Percentiles rank a stretch among this genome's conserved stretches.
phyloP scores from a whole-genome alignment of 2,329 filamentous ascomycete species.

The Colletotrichum sublineola region DNA sequence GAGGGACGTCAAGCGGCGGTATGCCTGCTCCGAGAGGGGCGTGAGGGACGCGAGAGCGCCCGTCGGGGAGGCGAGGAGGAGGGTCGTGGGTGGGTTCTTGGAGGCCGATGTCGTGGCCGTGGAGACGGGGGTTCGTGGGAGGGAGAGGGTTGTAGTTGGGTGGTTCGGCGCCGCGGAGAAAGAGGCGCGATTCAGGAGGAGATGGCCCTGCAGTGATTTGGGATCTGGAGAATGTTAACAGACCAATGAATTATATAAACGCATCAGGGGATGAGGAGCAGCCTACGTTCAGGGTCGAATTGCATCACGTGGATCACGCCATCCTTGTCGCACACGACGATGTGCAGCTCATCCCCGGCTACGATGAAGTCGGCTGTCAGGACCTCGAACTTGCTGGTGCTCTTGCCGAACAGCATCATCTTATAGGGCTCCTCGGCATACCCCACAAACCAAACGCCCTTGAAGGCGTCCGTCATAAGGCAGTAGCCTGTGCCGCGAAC shows the following conservation, averaged over 20 bases:
- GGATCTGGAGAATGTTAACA: conserved; percentile 72
- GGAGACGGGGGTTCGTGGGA: conserved; percentile 71
- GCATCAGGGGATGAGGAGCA: conserved; percentile 3
- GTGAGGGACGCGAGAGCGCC: conserved; percentile 84
- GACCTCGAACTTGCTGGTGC: conserved; percentile 81
- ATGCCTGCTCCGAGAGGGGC: conserved; percentile 82
- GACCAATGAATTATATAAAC: conserved; percentile 44
- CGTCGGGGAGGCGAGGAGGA: conserved; percentile 80
- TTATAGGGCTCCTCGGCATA: conserved; percentile 98
- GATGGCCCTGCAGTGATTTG: conserved; percentile 89
- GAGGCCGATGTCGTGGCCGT: conserved; percentile 44
- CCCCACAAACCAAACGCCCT: conserved; percentile 95
- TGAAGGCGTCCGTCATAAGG: conserved; percentile 89
- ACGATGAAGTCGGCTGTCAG: conserved; percentile 90
- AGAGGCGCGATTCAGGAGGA: conserved; percentile 86
- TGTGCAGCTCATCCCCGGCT: conserved; percentile 83
- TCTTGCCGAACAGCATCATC: conserved; percentile 93
- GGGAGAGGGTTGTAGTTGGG: conserved; percentile 79
- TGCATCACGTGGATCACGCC: conserved; percentile 90
- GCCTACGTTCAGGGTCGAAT: conserved; percentile 93
- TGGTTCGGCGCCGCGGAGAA: conserved; percentile 88
- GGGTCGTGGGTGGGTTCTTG: conserved; percentile 54
- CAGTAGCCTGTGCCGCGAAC: conserved; percentile 87
- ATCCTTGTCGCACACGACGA: conserved; percentile 86
- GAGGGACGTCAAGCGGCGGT: conserved; percentile 86